phyloP scores from a whole-genome alignment of 768 basidiomycete genomes.

The Inosperma sp. region DNA sequence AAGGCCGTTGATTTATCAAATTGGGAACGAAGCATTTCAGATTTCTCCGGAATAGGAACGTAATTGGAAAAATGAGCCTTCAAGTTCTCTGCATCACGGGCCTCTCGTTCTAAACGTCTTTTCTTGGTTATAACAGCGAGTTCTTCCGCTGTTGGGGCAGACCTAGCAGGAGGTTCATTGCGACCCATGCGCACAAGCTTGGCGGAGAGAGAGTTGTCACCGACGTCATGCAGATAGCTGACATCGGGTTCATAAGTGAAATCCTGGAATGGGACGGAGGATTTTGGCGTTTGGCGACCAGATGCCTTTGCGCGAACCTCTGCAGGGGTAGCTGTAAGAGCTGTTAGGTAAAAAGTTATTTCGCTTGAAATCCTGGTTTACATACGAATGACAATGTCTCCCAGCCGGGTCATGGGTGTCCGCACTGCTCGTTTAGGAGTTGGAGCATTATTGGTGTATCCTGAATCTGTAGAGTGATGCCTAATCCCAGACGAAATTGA shows the following conservation, averaged over 20 bases:
- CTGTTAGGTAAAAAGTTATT: background rate
- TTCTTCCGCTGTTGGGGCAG: constrained; percentile 1
- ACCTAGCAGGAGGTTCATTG: constrained; percentile 3
- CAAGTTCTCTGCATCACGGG: background rate
- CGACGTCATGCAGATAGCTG: constrained; percentile 26
- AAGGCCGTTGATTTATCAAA: constrained; percentile 7
- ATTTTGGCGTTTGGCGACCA: background rate
- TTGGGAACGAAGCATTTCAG: constrained; percentile 6
- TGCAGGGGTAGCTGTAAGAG: constrained; percentile 3
- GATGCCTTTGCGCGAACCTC: constrained; percentile 9
- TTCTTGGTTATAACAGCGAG: background rate
- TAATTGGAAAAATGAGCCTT: background rate
- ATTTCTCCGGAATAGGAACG: constrained; percentile 3
- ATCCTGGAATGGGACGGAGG: constrained; percentile 6
- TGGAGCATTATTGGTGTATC: background rate
- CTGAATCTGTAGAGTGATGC: background rate
- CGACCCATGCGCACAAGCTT: constrained; percentile 14
- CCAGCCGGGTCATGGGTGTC: constrained; percentile 2
- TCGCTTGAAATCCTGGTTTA: constrained; percentile 3
- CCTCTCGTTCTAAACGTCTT: constrained; percentile 6
- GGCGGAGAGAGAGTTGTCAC: constrained; percentile 22
- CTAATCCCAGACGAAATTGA: background rate
- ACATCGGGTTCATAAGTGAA: constrained; percentile 23
- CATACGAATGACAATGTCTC: constrained; percentile 34
- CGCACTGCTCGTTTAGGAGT: constrained; percentile 1